Conservation (phyloP, 495 filamentous ascomycete genomes). For the Penicillium verhagenii region DNA sequence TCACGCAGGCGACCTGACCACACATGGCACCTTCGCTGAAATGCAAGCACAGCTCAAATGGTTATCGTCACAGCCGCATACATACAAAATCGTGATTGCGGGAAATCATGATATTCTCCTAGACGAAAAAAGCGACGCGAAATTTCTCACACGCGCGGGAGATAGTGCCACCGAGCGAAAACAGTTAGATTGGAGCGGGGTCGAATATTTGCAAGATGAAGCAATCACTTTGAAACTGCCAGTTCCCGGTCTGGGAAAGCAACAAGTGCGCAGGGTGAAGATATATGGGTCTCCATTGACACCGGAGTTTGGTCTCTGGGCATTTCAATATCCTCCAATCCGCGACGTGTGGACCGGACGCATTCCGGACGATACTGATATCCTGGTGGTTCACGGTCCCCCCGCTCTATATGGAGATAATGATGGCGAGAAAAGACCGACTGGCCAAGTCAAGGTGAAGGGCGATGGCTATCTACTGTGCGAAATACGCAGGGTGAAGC, state of each 20-base stretch:
- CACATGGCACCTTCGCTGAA: slow-evolving; percentile 56
- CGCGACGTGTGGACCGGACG: slow-evolving; percentile 25
- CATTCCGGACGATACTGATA: slow-evolving; percentile 63
- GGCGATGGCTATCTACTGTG: slow-evolving; percentile 50
- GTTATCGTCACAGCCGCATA: slow-evolving; percentile 58
- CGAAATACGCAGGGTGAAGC: slow-evolving; percentile 63
- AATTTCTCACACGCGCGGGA: slow-evolving; percentile 4
- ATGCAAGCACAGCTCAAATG: slow-evolving; percentile 62
- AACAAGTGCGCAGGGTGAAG: slow-evolving; percentile 40
- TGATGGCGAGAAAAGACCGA: slow-evolving; percentile 24
- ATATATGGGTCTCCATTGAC: slow-evolving; percentile 55
- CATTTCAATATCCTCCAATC: slow-evolving; percentile 47
- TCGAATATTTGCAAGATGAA: slow-evolving; percentile 36
- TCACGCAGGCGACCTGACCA: slow-evolving; percentile 73
- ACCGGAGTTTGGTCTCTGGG: slow-evolving; percentile 44
- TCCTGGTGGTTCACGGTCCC: slow-evolving; percentile 69
- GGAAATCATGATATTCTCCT: slow-evolving; percentile 75
- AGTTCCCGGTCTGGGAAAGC: too few relatives aligned
- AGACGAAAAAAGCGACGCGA: slow-evolving; percentile 40
- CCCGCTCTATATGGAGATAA: slow-evolving; percentile 61
- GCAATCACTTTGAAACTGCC: neutral
- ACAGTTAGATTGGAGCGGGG: neutral
- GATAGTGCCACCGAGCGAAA: neutral
- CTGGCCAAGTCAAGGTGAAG: slow-evolving; percentile 48
- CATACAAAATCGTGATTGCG: slow-evolving; percentile 64